phyloP scores from a whole-genome alignment of 2,329 filamentous ascomycete species.

The Aspergillus cejpii region DNA sequence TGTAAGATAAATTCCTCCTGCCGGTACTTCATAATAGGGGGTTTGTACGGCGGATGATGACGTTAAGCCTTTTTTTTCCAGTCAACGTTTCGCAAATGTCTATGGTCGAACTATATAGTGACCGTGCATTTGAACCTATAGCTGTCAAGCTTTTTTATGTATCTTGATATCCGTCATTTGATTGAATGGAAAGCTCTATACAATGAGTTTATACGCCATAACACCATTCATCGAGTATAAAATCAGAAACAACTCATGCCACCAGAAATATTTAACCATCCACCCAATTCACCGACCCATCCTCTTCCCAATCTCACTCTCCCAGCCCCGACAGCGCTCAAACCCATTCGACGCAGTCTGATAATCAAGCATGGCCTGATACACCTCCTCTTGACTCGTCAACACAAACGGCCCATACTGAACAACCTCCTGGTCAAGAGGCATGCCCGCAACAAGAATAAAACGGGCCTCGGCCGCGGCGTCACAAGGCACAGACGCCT shows the following conservation, averaged over 20 bases:
- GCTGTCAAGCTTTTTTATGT: background rate
- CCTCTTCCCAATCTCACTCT: slow-evolving; percentile 77
- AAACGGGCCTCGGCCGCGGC: slow-evolving; percentile 52
- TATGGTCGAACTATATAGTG: background rate
- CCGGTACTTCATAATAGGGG: no score
- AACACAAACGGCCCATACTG: slow-evolving; percentile 85
- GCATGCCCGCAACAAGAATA: slow-evolving; percentile 68
- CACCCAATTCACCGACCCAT: slow-evolving; percentile 44
- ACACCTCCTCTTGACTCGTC: slow-evolving; percentile 63
- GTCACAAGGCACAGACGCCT: slow-evolving; percentile 60
- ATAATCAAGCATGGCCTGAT: slow-evolving; percentile 70
- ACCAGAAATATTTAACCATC: no score
- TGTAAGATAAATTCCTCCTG: background rate
- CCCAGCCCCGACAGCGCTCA: slow-evolving; percentile 70
- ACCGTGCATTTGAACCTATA: background rate
- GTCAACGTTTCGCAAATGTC: background rate
- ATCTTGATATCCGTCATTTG: background rate
- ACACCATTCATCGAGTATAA: background rate
- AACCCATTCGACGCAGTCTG: slow-evolving; percentile 69
- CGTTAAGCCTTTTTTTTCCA: background rate
- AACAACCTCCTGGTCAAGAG: slow-evolving; percentile 70
- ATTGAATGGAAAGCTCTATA: no score
- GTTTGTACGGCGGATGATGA: background rate
- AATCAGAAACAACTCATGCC: background rate
- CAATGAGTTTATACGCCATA: no score